Conservation (phyloP, 495 filamentous ascomycete species). For the Aspergillus sclerotioniger region DNA sequence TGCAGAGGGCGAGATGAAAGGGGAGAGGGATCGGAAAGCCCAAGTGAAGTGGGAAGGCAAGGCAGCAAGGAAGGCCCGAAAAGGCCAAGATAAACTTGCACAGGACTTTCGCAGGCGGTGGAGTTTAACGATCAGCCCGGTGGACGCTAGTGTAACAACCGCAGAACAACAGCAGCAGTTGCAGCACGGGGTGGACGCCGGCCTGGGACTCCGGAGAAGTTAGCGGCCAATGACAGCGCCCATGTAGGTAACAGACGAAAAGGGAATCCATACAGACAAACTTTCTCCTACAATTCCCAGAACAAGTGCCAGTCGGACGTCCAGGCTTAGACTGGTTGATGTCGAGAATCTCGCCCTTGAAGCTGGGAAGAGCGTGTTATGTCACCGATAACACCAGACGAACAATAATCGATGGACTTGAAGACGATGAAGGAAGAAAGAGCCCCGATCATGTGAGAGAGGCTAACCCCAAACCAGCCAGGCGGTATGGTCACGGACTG, state of each 20-base stretch:
- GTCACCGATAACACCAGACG: not conserved
- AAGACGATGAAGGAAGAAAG: not conserved
- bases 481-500: slow-evolving; percentile 9
- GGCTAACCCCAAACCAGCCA: slow-evolving; percentile 11
- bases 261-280: no score
- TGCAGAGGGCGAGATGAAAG: not conserved
- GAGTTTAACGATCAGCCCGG: slow-evolving; percentile 13
- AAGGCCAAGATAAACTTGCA: slow-evolving; percentile 21
- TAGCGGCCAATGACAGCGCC: slow-evolving; percentile 5
- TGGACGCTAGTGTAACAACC: slow-evolving; percentile 16
- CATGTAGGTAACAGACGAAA: not conserved
- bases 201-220: not conserved
- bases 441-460: slow-evolving; percentile 11
- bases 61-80: slow-evolving; percentile 2
- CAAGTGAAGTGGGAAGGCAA: slow-evolving; percentile 1
- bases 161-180: not conserved
- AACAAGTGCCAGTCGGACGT: no score
- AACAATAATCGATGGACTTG: not conserved
- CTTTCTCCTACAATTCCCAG: no score
- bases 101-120: slow-evolving; percentile 26
- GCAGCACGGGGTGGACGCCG: not conserved
- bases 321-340: no score
- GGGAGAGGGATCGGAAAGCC: slow-evolving; percentile 10
- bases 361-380: not conserved
- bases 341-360: no score